Evolutionary conservation across 1,284 basidiomycete genomes (phyloP).

Genomic region (Naganishia cerealis): DNA sequence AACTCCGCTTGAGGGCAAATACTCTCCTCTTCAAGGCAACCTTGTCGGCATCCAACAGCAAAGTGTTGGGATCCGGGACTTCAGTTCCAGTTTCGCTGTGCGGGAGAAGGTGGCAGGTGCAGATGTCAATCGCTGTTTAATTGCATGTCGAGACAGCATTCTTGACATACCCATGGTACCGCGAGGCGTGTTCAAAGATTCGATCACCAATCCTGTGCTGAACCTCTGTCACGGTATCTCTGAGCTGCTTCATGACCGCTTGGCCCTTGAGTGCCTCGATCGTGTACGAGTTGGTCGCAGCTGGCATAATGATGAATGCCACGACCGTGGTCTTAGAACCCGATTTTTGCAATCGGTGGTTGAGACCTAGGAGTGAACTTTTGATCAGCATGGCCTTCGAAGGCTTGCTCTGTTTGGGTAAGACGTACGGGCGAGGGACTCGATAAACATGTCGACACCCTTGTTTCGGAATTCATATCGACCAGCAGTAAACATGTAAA

Average conservation of each 20-base stretch:
- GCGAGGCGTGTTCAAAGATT: constrained; percentile 88
- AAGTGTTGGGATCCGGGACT: constrained; percentile 68
- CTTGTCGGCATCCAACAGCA: constrained; percentile 88
- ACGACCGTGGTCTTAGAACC: constrained; percentile 81
- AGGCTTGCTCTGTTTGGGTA: not conserved
- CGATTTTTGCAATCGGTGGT: constrained; percentile 79
- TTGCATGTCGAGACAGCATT: not conserved
- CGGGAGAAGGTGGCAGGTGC: constrained; percentile 12
- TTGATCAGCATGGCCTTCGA: not conserved
- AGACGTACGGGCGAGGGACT: constrained; percentile 75
- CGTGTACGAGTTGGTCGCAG: constrained; percentile 91
- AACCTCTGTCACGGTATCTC: constrained; percentile 91
- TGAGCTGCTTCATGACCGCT: constrained; percentile 92
- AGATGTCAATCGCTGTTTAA: not conserved
- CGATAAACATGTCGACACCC: constrained; percentile 99
- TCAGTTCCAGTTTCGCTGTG: constrained; percentile 70
- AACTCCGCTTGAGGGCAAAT: constrained; percentile 90
- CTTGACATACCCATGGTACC: constrained; percentile 75
- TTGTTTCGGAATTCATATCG: constrained; percentile 99
- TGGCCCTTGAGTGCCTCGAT: constrained; percentile 97
- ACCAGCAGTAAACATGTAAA: constrained; percentile 99
- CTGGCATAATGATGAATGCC: constrained; percentile 99
- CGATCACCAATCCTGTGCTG: constrained; percentile 87
- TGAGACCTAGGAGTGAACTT: constrained; percentile 59
- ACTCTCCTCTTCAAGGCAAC: constrained; percentile 94